Percentiles rank a stretch among this genome's conserved stretches.
phyloP scores from a whole-genome alignment of 2,329 filamentous ascomycete species.

The Nannizziopsis arthrosporioides region DNA sequence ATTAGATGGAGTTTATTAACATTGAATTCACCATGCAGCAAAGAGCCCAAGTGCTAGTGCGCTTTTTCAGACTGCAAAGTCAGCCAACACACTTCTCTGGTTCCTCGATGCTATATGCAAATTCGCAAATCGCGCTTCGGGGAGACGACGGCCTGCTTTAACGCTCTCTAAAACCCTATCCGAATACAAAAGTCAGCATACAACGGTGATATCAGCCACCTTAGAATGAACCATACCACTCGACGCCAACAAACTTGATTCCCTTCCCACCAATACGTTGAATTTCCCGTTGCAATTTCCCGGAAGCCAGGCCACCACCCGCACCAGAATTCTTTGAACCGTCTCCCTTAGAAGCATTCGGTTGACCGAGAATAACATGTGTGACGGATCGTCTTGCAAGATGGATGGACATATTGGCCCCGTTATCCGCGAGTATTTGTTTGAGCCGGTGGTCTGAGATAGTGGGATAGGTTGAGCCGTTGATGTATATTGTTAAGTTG shows the following conservation, averaged over 20 bases:
- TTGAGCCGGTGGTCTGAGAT: conserved; percentile 82
- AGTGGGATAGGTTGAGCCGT: conserved; percentile 69
- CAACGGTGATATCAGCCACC: background rate
- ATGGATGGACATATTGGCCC: conserved; percentile 57
- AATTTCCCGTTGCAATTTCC: conserved; percentile 75
- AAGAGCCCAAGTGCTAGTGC: no score
- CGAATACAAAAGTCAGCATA: conserved; percentile 13
- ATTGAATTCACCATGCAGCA: no score
- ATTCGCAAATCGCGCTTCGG: conserved; percentile 60
- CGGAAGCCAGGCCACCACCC: conserved; percentile 63
- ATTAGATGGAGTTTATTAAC: no score
- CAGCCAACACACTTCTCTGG: conserved; percentile 53
- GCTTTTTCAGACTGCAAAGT: conserved; percentile 27
- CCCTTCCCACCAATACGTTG: conserved; percentile 52
- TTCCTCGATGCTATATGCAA: conserved; percentile 50
- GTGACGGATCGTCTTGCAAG: conserved; percentile 66
- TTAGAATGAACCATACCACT: conserved; percentile 50
- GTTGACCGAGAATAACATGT: conserved; percentile 67
- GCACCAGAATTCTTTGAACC: conserved; percentile 58
- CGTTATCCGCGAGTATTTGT: conserved; percentile 61
- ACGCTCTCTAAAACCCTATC: conserved; percentile 74
- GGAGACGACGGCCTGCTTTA: conserved; percentile 58
- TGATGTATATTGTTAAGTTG: conserved; percentile 67
- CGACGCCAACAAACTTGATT: conserved; percentile 66
- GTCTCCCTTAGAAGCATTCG: conserved; percentile 25